Evolutionary conservation across 148 eudicot genomes (phyloP).

Genomic region (Polygonum maritimum): DNA sequence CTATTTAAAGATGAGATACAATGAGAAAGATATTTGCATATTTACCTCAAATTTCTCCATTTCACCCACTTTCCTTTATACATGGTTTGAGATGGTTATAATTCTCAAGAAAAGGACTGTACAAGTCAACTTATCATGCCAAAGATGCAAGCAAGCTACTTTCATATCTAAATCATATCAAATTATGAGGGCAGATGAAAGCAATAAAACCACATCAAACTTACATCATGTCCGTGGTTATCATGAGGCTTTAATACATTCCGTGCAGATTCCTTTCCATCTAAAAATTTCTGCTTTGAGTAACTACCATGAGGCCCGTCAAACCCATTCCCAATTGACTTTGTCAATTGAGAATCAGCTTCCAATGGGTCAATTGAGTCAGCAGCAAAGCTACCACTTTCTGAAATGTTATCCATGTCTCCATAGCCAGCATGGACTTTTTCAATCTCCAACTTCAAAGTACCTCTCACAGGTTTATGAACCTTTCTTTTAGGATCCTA

Average conservation of each 20-base stretch:
- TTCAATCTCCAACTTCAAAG: constrained; percentile 85
- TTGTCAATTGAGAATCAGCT: constrained; percentile 39
- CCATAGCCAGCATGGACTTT: constrained; percentile 70
- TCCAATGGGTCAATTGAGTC: constrained; percentile 50
- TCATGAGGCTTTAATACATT: constrained; percentile 52
- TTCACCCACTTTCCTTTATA: not conserved
- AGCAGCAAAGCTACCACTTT: constrained; percentile 49
- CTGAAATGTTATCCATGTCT: constrained; percentile 70
- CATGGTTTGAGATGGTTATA: not conserved
- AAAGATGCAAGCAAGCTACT: not conserved
- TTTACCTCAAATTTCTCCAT: not conserved
- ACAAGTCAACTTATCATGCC: not conserved
- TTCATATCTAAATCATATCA: not conserved
- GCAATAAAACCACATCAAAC: constrained; percentile 19
- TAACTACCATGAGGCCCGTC: constrained; percentile 34
- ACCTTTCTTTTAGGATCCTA: constrained; percentile 97
- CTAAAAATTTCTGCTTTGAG: constrained; percentile 28
- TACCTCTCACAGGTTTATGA: constrained; percentile 96
- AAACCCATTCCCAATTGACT: constrained; percentile 36
- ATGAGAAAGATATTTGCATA: not conserved
- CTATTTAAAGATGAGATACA: not conserved
- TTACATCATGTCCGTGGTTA: constrained; percentile 58
- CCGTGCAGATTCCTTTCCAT: constrained; percentile 42
- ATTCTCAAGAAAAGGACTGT: not conserved
- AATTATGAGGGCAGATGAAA: not conserved